Percentiles rank a stretch among this genome's conserved stretches.
These are phyloP conservation scores for Trypanosoma avium DNA, from an alignment of 208 protist species.

Conservation along the genomic window DNA sequence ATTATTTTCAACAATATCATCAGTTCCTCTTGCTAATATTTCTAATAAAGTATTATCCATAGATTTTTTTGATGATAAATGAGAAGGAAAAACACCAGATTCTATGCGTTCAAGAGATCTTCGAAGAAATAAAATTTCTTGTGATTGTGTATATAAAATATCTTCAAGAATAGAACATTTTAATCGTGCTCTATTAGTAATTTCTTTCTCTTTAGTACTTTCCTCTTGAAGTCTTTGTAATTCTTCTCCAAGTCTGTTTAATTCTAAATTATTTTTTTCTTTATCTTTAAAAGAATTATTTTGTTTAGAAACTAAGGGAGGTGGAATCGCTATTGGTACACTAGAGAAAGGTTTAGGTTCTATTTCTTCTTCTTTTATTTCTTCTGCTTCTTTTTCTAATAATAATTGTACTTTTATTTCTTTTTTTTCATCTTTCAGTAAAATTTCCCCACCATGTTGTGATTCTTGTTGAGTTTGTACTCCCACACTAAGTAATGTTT, in stretches of 20 bases:
- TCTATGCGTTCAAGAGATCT: conserved; percentile 6
- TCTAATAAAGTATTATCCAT: too few species aligned
- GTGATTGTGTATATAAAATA: not conserved
- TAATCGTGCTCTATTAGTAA: not conserved
- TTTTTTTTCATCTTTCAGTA: too few species aligned
- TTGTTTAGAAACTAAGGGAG: not conserved
- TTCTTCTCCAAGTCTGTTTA: not conserved
- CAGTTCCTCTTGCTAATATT: too few species aligned
- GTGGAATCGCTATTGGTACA: not conserved
- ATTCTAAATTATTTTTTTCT: not conserved
- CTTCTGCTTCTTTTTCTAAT: not conserved
- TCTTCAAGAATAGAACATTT: not conserved
- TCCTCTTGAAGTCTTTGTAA: not conserved
- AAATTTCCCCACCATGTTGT: too few species aligned
- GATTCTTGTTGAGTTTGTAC: too few species aligned
- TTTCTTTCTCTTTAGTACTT: conserved; percentile 1
- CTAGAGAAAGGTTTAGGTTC: not conserved
- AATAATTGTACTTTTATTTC: not conserved
- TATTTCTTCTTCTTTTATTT: not conserved
- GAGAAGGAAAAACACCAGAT: not conserved
- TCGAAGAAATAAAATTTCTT: conserved; percentile 9
- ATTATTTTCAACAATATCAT: too few species aligned
- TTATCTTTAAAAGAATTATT: not conserved
- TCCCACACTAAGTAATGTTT: not conserved
- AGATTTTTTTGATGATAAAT: not conserved